Evolutionary conservation across 805 yeast species (phyloP).

Genomic region (Candida arabinofermentans): DNA sequence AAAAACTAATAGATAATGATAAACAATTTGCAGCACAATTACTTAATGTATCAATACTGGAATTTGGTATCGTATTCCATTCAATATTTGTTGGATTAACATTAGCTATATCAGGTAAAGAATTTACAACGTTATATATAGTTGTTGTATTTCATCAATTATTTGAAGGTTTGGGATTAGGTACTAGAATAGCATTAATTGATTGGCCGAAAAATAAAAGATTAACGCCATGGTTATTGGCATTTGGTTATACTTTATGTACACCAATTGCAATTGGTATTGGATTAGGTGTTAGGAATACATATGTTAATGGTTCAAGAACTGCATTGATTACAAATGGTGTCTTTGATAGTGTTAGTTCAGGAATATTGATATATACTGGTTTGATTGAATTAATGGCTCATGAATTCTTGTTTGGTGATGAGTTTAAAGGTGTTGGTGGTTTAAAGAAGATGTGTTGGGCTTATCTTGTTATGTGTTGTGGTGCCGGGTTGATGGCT

Average conservation of each 20-base stretch:
- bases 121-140: constrained; percentile 64
- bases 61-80: constrained; percentile 79
- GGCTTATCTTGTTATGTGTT: constrained; percentile 47
- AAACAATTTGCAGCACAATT: constrained; percentile 49
- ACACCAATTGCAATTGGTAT: constrained; percentile 73
- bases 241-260: constrained; percentile 43
- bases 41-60: constrained; percentile 54
- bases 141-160: constrained; percentile 73
- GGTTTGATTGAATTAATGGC: constrained; percentile 75
- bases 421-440: constrained; percentile 49
- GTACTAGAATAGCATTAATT: constrained; percentile 29
- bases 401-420: constrained; percentile 61
- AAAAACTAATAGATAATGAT: constrained; percentile 30
- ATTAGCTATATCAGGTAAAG: constrained; percentile 73
- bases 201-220: constrained; percentile 26
- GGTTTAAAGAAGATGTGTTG: constrained; percentile 43
- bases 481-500: constrained; percentile 70
- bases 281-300: constrained; percentile 66
- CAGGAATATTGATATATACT: constrained; percentile 72
- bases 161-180: constrained; percentile 85
- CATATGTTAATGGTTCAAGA: constrained; percentile 52
- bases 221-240: constrained; percentile 47
- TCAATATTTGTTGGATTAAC: constrained; percentile 79
- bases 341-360: constrained; percentile 63
- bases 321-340: constrained; percentile 62